Evolutionary conservation across 2,329 filamentous ascomycete genomes (phyloP).

Genomic region (Fusarium phyllophilum): DNA sequence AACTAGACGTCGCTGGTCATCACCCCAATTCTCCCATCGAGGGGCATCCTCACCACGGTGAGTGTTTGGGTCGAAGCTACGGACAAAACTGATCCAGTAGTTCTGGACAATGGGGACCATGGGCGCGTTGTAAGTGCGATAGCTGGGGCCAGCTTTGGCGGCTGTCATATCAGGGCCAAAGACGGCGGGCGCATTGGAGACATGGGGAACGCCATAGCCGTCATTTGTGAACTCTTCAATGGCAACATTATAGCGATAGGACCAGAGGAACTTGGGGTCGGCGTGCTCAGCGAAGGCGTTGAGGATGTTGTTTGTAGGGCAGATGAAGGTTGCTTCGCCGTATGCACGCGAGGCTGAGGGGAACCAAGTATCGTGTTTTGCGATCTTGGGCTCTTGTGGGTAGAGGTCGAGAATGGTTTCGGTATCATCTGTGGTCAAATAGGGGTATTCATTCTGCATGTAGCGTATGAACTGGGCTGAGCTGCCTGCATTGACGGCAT

Average conservation of each 20-base stretch:
- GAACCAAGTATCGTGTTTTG: slow-evolving; percentile 56
- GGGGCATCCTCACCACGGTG: slow-evolving; percentile 49
- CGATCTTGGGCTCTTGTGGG: slow-evolving; percentile 48
- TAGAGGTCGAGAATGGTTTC: slow-evolving; percentile 53
- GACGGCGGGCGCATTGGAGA: slow-evolving; percentile 59
- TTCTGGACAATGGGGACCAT: slow-evolving; percentile 59
- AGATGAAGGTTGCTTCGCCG: slow-evolving; percentile 59
- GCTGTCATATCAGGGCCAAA: slow-evolving; percentile 56
- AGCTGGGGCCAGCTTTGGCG: slow-evolving; percentile 46
- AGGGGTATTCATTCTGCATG: slow-evolving; percentile 59
- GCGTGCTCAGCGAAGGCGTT: slow-evolving; percentile 43
- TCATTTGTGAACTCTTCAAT: slow-evolving; percentile 49
- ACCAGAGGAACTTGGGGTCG: slow-evolving; percentile 49
- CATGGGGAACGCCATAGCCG: slow-evolving; percentile 61
- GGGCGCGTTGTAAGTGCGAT: slow-evolving; percentile 56
- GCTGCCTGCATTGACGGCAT: slow-evolving; percentile 53
- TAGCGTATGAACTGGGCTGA: slow-evolving; percentile 52
- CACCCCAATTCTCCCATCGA: slow-evolving; percentile 55
- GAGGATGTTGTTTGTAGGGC: slow-evolving; percentile 55
- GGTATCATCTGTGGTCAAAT: slow-evolving; percentile 51
- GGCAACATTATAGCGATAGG: slow-evolving; percentile 61
- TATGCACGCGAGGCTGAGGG: slow-evolving; percentile 55
- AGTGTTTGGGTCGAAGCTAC: slow-evolving; percentile 56
- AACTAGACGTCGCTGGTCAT: slow-evolving; percentile 47
- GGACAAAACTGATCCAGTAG: slow-evolving; percentile 63